These are phyloP conservation scores for Pseudotsuga menziesii DNA, from an alignment of 75 land plant genomes.

Conservation along the genomic window DNA sequence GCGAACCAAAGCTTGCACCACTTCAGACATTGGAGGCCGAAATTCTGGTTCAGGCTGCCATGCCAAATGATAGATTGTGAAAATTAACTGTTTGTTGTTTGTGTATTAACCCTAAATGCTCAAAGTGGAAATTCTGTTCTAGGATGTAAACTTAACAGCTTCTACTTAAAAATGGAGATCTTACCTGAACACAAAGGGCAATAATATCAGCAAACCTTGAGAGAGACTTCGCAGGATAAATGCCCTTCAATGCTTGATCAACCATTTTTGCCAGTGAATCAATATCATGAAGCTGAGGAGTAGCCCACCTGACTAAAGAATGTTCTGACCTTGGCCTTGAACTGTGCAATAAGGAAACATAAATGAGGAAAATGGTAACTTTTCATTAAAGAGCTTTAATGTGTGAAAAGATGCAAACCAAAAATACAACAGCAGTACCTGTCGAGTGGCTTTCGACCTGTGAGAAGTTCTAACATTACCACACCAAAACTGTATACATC, in stretches of 20 bases:
- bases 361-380: neutral
- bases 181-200: constrained; percentile 69
- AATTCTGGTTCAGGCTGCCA: constrained; percentile 81
- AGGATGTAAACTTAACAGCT: neutral
- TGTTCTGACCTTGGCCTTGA: constrained; percentile 48
- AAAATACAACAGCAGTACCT: constrained; percentile 34
- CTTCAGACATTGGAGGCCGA: constrained; percentile 96
- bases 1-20: constrained; percentile 87
- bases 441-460: constrained; percentile 90
- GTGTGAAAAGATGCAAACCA: neutral
- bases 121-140: constrained; percentile 1
- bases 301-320: constrained; percentile 62
- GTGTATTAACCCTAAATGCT: constrained; percentile 1
- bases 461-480: constrained; percentile 88
- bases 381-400: neutral
- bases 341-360: constrained; percentile 18
- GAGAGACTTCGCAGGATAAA: constrained; percentile 69
- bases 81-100: neutral
- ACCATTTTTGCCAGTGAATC: constrained; percentile 71
- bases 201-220: constrained; percentile 71
- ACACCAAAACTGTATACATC: constrained; percentile 98
- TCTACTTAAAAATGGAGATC: neutral
- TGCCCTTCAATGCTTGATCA: constrained; percentile 61
- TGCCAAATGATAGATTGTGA: neutral
- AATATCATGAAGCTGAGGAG: constrained; percentile 71